Evolutionary conservation across 306 rosid genomes (phyloP), one percentile per base, ranked within the genome.

Genomic region (Pyrus pyrifolia): DNA sequence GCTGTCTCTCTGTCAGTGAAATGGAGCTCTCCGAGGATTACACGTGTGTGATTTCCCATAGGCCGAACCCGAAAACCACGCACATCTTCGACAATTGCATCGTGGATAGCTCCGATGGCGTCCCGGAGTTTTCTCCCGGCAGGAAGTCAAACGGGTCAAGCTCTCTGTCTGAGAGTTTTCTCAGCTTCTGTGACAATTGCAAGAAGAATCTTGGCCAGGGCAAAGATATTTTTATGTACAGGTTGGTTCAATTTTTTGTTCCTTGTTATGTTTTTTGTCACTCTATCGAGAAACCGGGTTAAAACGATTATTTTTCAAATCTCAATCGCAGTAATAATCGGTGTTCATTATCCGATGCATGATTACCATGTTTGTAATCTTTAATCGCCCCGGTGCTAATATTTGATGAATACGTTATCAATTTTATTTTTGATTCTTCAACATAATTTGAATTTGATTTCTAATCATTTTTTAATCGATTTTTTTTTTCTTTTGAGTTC

Each of bases 11-110:
- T 60, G 87, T 87, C 11, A 86, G 78, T 3, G 94, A 93, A 81
- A 95, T 95, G 87, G 96, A 86, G 83, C 91, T 83, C 3, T 95
- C 97, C 1, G 98, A 95, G 81, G 97, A 95, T 29, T 95, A 95
- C 38, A 90, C 98, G 1, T 91, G 98, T 7, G 96, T 95, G 72
- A 92, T 89, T 42, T 79, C 84, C 0, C 96, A 85, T 57, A 93
- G 97, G 0, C 95, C 97, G 0, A 94, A 90, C 57, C 97, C 98
- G 11, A 84, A 71, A 87, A 89, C 97, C 55, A 90, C 85, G 15
- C 98, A 90, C 55, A 95, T 95, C 68, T 92, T 86, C 30, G 93
- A 87, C 63, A 85, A 92, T 53, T 87, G 92, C 84, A 72, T 95
- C 35, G 85, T 95, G 62, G 88, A 89, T 76, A 90, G 88, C 79